Evolutionary conservation across 768 basidiomycete species (phyloP), one percentile per base, ranked within the genome.

Genomic region (Lyophyllum semitale): DNA sequence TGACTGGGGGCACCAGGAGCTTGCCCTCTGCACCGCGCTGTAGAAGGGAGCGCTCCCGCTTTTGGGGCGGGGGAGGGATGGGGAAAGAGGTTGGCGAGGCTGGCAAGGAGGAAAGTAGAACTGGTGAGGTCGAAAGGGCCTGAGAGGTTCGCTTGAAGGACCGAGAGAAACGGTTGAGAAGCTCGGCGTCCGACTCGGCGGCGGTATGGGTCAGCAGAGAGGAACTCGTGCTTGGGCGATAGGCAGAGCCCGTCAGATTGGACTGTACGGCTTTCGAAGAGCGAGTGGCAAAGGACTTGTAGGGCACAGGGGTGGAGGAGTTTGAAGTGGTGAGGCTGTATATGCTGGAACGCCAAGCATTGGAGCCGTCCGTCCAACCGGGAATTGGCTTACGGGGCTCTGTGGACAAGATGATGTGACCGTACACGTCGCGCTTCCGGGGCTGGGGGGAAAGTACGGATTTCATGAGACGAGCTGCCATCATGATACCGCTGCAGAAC

Each of bases 351-450:
- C 88, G 83, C 88, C 88, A 89, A 0, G 81, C 84, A 51, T 83
- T 74, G 22, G 77, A 79, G 48, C 84, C 83, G 57, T 89, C 87
- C 1, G 80, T 86, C 88, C 88, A 89, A 12, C 88, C 88, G 0
- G 84, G 83, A 27, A 87, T 78, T 6, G 73, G 69, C 20, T 76
- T 76, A 41, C 70, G 73, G 3, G 75, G 73, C 59, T 74, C 72
- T 8, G 65, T 62, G 13, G 69, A 61, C 2, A 65, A 61, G 15
- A 63, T 54, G 50, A 73, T 66, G 26, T 63, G 54, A 33, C 73
- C 71, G 12, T 71, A 65, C 1, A 58, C 55, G 32, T 74, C 64
- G 55, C 76, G 74, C 63, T 77, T 79, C 12, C 67, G 58, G 27
- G 79, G 76, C 22, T 74, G 72, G 0, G 77, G 64, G 54, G 78